Evolutionary conservation across 371 early-diverging fungal genomes (phyloP).

Genomic region (Circinella umbellata): DNA sequence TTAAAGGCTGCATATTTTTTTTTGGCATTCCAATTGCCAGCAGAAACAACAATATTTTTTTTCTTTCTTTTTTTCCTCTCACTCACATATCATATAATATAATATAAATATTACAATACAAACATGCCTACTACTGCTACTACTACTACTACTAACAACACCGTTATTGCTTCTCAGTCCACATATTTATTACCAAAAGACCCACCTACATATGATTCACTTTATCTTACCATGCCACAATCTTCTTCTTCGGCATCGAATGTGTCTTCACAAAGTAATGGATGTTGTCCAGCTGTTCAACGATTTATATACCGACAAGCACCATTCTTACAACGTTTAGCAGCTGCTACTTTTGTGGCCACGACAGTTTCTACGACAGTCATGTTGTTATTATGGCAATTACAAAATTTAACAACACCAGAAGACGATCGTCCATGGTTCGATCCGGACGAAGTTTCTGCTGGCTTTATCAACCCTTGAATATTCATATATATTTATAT

Average conservation of each 20-base stretch:
- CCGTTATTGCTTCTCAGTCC: constrained; percentile 5
- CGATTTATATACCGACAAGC: constrained; percentile 33
- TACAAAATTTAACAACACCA: constrained; percentile 47
- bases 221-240: constrained; percentile 36
- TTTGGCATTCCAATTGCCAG: not conserved
- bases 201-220: constrained; percentile 48
- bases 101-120: not conserved
- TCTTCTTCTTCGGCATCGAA: constrained; percentile 22
- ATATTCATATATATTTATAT: not conserved
- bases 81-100: not conserved
- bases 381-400: constrained; percentile 50
- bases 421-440: constrained; percentile 48
- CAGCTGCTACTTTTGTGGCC: constrained; percentile 49
- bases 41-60: not conserved
- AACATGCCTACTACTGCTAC: not conserved
- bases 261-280: constrained; percentile 12
- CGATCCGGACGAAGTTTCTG: constrained; percentile 25
- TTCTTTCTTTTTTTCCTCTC: not conserved
- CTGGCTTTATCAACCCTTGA: not conserved
- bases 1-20: not conserved
- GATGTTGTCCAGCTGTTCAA: constrained; percentile 19
- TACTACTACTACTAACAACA: not conserved
- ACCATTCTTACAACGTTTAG: constrained; percentile 39
- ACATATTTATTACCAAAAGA: constrained; percentile 40
- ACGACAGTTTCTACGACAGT: constrained; percentile 49